phyloP scores from a whole-genome alignment of 148 eudicot genomes.

The Rhododendron simsii region DNA sequence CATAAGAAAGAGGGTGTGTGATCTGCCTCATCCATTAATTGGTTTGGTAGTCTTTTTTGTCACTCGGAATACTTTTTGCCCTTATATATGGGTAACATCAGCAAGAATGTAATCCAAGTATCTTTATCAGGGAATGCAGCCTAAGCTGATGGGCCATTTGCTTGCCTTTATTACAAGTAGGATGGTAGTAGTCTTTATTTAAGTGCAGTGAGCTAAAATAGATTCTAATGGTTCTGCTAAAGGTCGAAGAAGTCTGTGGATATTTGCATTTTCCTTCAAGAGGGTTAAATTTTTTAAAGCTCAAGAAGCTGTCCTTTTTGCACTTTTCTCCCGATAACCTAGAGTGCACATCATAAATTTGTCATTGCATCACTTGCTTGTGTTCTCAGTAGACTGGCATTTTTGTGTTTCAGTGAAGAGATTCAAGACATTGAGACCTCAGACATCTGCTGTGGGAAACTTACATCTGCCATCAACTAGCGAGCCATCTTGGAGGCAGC shows the following conservation, averaged over 20 bases:
- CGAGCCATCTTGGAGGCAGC: conserved; percentile 47
- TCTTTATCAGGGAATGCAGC: not conserved
- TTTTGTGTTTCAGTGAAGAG: conserved; percentile 30
- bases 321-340: not conserved
- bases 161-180: not conserved
- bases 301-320: not conserved
- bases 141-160: not conserved
- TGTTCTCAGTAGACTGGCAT: not conserved
- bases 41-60: not conserved
- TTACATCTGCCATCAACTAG: conserved; percentile 33
- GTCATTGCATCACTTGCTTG: not conserved
- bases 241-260: not conserved
- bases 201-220: not conserved
- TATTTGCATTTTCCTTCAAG: not conserved
- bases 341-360: not conserved
- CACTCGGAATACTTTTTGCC: not conserved
- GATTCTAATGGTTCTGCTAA: not conserved
- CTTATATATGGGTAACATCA: not conserved
- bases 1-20: not conserved
- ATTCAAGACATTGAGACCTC: conserved; percentile 41
- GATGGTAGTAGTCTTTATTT: not conserved
- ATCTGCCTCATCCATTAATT: not conserved
- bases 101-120: not conserved
- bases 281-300: not conserved
- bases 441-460: conserved; percentile 30